Evolutionary conservation across 2,329 filamentous ascomycete genomes (phyloP), one percentile per base, ranked within the genome.

Genomic region (Aspergillus uvarum): DNA sequence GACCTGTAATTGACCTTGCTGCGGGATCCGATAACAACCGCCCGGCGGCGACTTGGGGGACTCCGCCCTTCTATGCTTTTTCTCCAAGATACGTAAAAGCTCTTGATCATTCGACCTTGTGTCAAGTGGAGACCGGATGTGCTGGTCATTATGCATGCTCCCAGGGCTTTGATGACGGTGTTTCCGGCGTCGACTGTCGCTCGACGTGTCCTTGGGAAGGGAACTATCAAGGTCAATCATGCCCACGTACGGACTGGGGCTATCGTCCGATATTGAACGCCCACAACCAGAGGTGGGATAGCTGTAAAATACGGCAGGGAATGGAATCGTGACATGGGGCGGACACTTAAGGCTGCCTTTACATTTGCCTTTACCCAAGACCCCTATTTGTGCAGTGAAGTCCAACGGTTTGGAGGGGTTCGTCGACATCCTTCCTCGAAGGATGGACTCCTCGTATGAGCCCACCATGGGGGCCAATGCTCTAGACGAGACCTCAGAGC

Each of bases 391-490:
- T 29, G 95, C 95, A 5, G 96, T 84, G 70, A 99, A 99, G 65
- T 96, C 89, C 5, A 99, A 80, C 5, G 95, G 94, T 65, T 91
- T 93, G 0, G 94, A 98, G 0, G 95, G 94, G 2, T 89, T 95
- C 1, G 93, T 97, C 29, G 95, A 98, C 95, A 99, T 99, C 63
- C 95, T 87, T 44, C 95, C 95, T 51, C 92, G 87, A 2, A 99
- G 80, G 61, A 99, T 97, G 29, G 92, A 97, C 77, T 99, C 95
- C 76, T 99, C 95, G 68, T 97, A 99, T 1, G 94, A 97, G 2
- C 95, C 95, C 2, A 98, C 94, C 90, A 99, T 96, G 3, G 93
- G 93, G 8, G 94, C 93, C 75, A 96, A 92, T 59, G 94, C 90
- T 29, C 95, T 80, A 4, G 91, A 89, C 2, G 91, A 92, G 2